These are phyloP conservation scores for Fusarium transvaalense DNA, from an alignment of 2,329 filamentous ascomycete species.

Conservation along the genomic window DNA sequence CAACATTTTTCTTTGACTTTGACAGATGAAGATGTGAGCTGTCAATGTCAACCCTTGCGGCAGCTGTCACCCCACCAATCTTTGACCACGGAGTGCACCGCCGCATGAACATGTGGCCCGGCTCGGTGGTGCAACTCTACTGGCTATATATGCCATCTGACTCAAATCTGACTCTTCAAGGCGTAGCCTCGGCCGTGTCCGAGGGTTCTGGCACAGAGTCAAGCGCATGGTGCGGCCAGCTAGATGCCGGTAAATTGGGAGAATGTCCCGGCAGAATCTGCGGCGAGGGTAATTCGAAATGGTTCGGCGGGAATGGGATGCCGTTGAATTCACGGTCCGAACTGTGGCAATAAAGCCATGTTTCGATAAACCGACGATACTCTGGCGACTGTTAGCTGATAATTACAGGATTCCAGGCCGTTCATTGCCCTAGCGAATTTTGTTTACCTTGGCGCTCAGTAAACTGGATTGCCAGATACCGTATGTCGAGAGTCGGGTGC, in stretches of 20 bases:
- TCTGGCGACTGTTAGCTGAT: conserved; percentile 47
- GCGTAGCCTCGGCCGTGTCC: conserved; percentile 44
- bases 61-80: conserved; percentile 43
- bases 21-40: conserved; percentile 30
- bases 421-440: conserved; percentile 1
- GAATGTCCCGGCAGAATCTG: conserved; percentile 56
- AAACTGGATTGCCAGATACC: conserved; percentile 64
- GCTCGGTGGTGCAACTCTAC: conserved; percentile 38
- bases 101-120: conserved; percentile 44
- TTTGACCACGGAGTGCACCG: conserved; percentile 25
- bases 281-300: conserved; percentile 62
- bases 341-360: conserved; percentile 61
- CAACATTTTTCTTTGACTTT: conserved; percentile 22
- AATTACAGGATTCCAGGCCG: conserved; percentile 14
- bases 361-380: conserved; percentile 61
- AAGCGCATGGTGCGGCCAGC: conserved; percentile 44
- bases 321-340: conserved; percentile 62
- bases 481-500: conserved; percentile 56
- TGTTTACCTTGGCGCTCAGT: conserved; percentile 60
- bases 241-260: conserved; percentile 44
- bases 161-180: conserved; percentile 34
- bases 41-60: conserved; percentile 30
- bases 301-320: conserved; percentile 60
- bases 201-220: conserved; percentile 46
- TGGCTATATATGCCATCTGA: conserved; percentile 19